Base-by-base conservation (phyloP, 2,329 filamentous ascomycete species). In the Cladosporium cucumerinum region DNA sequence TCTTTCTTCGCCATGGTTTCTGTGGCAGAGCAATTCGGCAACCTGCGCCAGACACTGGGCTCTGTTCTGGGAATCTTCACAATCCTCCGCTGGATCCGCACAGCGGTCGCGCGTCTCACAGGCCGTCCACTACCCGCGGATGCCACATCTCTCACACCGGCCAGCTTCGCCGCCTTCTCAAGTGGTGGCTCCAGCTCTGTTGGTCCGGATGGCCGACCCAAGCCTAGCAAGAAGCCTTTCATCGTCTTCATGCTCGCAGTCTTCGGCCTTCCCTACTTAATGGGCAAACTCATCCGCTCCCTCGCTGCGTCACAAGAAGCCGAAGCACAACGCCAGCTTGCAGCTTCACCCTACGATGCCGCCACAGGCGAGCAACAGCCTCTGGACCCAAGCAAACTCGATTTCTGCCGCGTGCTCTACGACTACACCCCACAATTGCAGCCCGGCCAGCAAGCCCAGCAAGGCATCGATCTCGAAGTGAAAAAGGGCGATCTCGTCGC, bases 1-100 rank as follows among this genome's bases (percentile, higher is more conserved):
- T 97, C 92, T 62, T 99, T 99, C 79, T 99, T 98, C 74, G 95
- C 95, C 63, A 98, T 99, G 93, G 91, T 99, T 46, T 95, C 94
- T 10, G 96, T 99, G 46, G 95, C 95, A 58, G 96, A 99, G 77
- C 95, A 99, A 77, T 96, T 99, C 72, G 91, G 93, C 66, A 97
- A 94, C 73, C 83, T 99, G 57, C 89, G 93, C 69, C 93, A 96
- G 75, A 97, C 94, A 0, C 86, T 99, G 16, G 95, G 96, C 68
- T 97, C 93, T 3, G 89, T 97, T 12, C 82, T 99, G 46, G 95
- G 95, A 48, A 97, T 99, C 74, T 99, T 97, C 80, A 96, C 95
- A 12, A 77, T 99, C 48, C 90, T 99, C 82, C 89, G 96, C 69
- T 99, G 95, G 94, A 87, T 97, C 71, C 89, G 93, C 63, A 97